Base-by-base conservation (phyloP, 2,329 filamentous ascomycete genomes). In the Colletotrichum higginsianum region DNA sequence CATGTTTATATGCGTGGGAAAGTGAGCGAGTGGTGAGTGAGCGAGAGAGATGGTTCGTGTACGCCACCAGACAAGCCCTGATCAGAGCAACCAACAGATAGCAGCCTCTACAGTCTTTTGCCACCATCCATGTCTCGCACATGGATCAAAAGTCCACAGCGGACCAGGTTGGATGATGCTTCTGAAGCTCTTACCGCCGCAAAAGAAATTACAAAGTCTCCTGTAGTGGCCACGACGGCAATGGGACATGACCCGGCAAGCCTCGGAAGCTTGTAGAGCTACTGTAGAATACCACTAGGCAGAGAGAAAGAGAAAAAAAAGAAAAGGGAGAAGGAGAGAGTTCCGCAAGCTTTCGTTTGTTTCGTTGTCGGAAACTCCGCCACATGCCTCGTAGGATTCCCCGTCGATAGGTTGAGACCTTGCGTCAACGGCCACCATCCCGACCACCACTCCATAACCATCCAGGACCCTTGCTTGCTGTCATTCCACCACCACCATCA, bases 361-460 rank as follows among this genome's bases (percentile, higher is more conserved):
- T 49, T 46, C 21, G 38, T 9, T 15, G 58, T 64, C 68, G 68
- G 68, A 67, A 62, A 46, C 57, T 67, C 57, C 58, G 68, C 57
- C 58, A 47, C 23, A 13, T 44, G 12, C 49, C 23, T 23, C 15
- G 53, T 35, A 57, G 42, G 30, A 61, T 61, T 67, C 49, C 26
- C 26, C 26, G 26, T 26, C 26, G 26, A 26, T 26, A 26, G 26
- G 35, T 47, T 18, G 64, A 49, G 35, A 58, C 23, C 38, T 66
- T 58, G 38, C 38, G 30, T 52, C 42, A 55, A 57, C 12, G 21
- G 26, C 35, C n/a, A 71, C 67, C 47, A 62, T 52, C 46, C 46
- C 42, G 61, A 44, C 58, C 64, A 71, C 64, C 38, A 21, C 35
- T 8, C 50, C 49, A n/a, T 53, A 23, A 57, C 30, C 49, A 61